Evolutionary conservation across 1,284 basidiomycete species (phyloP), one percentile per base, ranked within the genome.

Genomic region (Tilletia walkeri): DNA sequence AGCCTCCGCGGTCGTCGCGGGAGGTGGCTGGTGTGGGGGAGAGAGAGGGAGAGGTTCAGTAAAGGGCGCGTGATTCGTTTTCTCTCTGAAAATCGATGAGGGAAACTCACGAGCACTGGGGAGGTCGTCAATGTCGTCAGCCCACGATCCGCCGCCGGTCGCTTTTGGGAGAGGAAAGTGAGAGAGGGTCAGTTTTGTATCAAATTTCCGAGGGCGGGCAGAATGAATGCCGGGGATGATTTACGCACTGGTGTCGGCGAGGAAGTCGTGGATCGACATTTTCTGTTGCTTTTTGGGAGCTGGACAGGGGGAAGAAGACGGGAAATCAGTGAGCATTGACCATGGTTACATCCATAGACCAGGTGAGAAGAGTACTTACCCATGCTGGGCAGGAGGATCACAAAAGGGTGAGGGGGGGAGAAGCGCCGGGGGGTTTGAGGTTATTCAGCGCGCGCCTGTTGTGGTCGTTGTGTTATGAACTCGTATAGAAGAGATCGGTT

Each of bases 51-150:
- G 80, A 72, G 61, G 63, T 76, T 24, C 73, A 54, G 45, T 75
- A 47, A 66, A 68, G 3, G 3, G 41, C 14, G 9, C 41, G 6
- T 7, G 6, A 45, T 12, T 5, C 41, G 5, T 45, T 45, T 45
- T 45, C 5, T 45, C 12, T 12, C 41, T 45, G 6, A 5, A 12
- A 5, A 12, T 45, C 41, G 41, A 5, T 5, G 5, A 65, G 61
- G 50, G 65, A 38, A 4, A 74, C 74, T 30, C 76, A 69, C 79
- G 79, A 24, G 80, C 75, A 65, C 75, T 74, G 65, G 80, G 78
- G 30, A 83, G 75, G 65, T 82, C 81, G 73, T 80, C 81, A 70
- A 82, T 74, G 66, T 83, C 82, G 66, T 83, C 82, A 30, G 82
- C 82, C 82, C 82, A 83, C 14, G 81, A 80, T 10, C 78, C 77